Evolutionary conservation across 139 green algal genomes (phyloP).

Genomic region (Eudorina sp.): DNA sequence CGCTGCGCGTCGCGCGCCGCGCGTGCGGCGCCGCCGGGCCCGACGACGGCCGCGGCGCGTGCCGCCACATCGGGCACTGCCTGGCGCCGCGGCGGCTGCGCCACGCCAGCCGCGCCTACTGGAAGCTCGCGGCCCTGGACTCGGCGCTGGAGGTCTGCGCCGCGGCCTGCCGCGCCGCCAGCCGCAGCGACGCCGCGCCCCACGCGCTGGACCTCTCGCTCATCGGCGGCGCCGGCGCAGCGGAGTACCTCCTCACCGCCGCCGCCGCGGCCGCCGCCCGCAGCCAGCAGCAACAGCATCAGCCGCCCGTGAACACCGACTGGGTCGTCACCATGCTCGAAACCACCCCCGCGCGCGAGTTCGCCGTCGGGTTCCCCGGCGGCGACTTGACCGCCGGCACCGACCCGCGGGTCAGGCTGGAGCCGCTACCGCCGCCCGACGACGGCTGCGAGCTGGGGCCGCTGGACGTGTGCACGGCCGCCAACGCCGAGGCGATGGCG

Average conservation of each 20-base stretch:
- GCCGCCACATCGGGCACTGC: neutral
- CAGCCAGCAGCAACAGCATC: neutral
- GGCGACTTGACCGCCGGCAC: neutral
- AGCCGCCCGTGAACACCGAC: neutral
- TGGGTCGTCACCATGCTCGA: neutral
- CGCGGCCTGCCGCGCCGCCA: neutral
- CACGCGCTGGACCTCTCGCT: slow-evolving; percentile 37
- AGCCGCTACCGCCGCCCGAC: neutral
- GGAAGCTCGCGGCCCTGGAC: slow-evolving; percentile 62
- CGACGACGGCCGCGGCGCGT: neutral
- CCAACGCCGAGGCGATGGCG: neutral
- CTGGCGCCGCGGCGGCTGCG: slow-evolving; percentile 7
- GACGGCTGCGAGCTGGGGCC: neutral
- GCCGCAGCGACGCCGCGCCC: neutral
- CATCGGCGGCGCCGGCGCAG: neutral
- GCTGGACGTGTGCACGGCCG: slow-evolving; percentile 7
- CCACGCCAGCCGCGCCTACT: slow-evolving; percentile 40
- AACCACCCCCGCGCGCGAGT: neutral
- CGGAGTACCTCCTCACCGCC: neutral
- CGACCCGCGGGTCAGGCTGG: neutral
- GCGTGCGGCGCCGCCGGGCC: neutral
- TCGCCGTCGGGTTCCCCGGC: neutral
- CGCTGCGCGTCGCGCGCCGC: slow-evolving; percentile 18
- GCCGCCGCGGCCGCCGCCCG: neutral
- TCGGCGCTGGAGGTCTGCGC: slow-evolving; percentile 44